Percentiles rank a stretch among this genome's conserved stretches.
Evolutionary conservation across 2,329 filamentous ascomycete genomes (phyloP).

Genomic region (Teratosphaeria zuluensis): DNA sequence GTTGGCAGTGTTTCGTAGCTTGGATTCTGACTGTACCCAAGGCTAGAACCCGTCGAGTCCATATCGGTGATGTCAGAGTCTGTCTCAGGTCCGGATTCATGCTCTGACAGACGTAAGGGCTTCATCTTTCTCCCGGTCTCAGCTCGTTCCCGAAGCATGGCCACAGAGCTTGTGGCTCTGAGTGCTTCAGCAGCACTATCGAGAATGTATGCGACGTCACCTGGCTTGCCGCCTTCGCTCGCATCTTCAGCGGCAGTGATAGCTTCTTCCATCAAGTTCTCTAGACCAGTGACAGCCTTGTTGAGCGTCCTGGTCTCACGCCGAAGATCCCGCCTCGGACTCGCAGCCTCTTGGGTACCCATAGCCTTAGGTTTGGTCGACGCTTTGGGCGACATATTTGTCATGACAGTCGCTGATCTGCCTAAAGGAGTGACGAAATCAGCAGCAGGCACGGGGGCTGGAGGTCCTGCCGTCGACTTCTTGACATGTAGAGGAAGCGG

Average conservation of each 20-base stretch:
- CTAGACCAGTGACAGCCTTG: slow-evolving; percentile 29
- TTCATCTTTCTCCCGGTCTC: neutral
- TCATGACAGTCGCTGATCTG: neutral
- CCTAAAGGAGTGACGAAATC: neutral
- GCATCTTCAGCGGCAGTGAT: slow-evolving; percentile 27
- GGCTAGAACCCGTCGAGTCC: neutral
- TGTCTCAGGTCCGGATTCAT: slow-evolving; percentile 1
- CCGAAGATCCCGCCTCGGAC: slow-evolving; percentile 1
- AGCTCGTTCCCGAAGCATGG: neutral
- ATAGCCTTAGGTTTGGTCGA: neutral
- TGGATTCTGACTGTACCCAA: neutral
- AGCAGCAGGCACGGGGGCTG: neutral
- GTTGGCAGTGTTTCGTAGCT: slow-evolving; percentile 10
- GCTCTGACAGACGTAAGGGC: neutral
- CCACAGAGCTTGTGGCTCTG: slow-evolving; percentile 17
- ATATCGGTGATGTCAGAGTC: neutral
- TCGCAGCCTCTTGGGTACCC: neutral
- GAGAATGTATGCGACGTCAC: slow-evolving; percentile 32
- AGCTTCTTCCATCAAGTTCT: slow-evolving; percentile 35
- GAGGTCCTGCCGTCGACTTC: neutral
- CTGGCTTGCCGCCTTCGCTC: slow-evolving; percentile 22
- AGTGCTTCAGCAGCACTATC: slow-evolving; percentile 29
- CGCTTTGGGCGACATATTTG: neutral
- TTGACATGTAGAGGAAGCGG: neutral
- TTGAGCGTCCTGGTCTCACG: slow-evolving; percentile 9